A percentile compares a stretch with the other conserved stretches of the same genome.
Conservation (phyloP, 441 rosid species). For the Omphalea diandra region DNA sequence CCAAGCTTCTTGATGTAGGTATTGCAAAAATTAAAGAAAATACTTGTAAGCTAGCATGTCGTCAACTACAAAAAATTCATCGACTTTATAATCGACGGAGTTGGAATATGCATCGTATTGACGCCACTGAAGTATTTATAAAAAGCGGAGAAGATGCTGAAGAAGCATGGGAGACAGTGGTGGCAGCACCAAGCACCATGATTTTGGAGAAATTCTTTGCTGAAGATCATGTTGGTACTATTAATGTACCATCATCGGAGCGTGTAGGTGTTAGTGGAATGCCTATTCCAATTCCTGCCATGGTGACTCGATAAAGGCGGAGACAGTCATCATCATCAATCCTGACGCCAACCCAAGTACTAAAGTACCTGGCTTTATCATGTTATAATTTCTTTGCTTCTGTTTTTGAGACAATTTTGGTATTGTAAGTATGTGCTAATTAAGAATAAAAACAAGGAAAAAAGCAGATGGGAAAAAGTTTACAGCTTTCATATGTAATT, state of each 20-base stretch:
- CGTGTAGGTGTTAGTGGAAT: not conserved
- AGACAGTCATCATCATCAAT: not conserved
- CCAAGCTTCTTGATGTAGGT: constrained; percentile 44
- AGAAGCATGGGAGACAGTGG: constrained; percentile 61
- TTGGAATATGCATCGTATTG: constrained; percentile 67
- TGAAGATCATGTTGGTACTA: constrained; percentile 27
- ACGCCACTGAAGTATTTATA: constrained; percentile 68
- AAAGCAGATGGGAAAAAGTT: not conserved
- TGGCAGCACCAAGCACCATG: constrained; percentile 50
- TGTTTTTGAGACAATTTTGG: not conserved
- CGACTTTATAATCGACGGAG: constrained; percentile 46
- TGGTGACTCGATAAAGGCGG: constrained; percentile 47
- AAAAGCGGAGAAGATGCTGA: constrained; percentile 51
- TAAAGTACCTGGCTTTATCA: too few species aligned
- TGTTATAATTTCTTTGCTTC: not conserved
- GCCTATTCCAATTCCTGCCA: constrained; percentile 26
- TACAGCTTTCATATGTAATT: not conserved
- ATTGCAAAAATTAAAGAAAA: constrained; percentile 58
- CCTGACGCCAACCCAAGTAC: not conserved
- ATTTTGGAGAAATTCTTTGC: constrained; percentile 52
- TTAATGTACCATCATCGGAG: constrained; percentile 31
- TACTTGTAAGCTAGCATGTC: constrained; percentile 47
- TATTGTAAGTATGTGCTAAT: not conserved
- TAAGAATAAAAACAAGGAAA: not conserved
- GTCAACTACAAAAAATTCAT: constrained; percentile 57